A percentile compares a stretch with the other conserved stretches of the same genome.
phyloP scores from a whole-genome alignment of 2,329 filamentous ascomycete species.

The Didymella keratinophila region DNA sequence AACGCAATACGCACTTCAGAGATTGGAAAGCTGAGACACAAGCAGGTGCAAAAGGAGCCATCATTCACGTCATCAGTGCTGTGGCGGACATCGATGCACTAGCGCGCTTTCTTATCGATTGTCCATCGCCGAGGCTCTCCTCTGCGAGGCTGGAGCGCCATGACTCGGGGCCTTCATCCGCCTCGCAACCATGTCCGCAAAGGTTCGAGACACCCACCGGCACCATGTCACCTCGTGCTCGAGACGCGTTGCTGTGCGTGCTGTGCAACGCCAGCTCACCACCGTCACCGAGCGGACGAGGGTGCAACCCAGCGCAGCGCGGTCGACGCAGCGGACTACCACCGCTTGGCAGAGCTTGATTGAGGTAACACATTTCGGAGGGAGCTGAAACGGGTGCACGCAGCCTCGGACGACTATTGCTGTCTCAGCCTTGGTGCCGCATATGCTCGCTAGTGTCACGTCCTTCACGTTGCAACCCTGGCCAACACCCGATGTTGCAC shows the following conservation, averaged over 20 bases:
- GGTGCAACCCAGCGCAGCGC: too few species aligned
- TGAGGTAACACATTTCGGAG: not conserved
- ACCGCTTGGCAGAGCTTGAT: not conserved
- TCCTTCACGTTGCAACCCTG: conserved; percentile 19
- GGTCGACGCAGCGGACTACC: not conserved
- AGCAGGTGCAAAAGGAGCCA: conserved; percentile 14
- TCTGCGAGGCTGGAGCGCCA: conserved; percentile 2
- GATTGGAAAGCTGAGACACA: not conserved
- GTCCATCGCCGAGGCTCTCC: conserved; percentile 7
- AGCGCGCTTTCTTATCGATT: conserved; percentile 18
- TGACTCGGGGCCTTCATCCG: conserved; percentile 1
- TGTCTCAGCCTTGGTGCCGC: conserved; percentile 16
- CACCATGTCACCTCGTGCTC: conserved; percentile 3
- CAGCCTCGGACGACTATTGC: conserved; percentile 5
- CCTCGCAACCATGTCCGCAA: conserved; percentile 2
- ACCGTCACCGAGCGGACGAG: not conserved
- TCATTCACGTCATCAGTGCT: conserved; percentile 27
- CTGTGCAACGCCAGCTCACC: conserved; percentile 12
- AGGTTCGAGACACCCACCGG: not conserved
- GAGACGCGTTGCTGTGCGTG: conserved; percentile 11
- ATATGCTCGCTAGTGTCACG: conserved; percentile 4
- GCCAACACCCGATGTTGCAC: conserved; percentile 8
- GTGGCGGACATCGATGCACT: conserved; percentile 12
- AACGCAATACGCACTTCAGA: conserved; percentile 6
- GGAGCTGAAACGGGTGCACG: not conserved